A percentile compares a stretch with the other conserved stretches of the same genome.
phyloP scores from a whole-genome alignment of 169 alveolate genomes.

The Eimeria sp. region DNA sequence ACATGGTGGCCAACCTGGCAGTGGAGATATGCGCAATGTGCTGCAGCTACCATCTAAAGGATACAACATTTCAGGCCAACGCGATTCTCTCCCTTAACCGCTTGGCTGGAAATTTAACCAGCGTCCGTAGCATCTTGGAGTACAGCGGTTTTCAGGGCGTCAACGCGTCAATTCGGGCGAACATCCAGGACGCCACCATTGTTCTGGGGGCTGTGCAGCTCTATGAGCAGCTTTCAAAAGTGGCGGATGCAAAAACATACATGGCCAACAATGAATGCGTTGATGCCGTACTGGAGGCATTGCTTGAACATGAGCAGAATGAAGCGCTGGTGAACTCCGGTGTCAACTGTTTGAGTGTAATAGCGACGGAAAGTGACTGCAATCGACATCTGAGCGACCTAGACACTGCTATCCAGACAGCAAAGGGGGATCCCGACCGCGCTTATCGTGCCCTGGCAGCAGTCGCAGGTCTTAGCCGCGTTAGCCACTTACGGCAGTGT shows the following conservation, averaged over 20 bases:
- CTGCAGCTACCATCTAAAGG: conserved; percentile 93
- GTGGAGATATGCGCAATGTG: conserved; percentile 95
- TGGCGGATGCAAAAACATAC: conserved; percentile 88
- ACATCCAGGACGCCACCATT: conserved; percentile 88
- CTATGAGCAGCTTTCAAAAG: conserved; percentile 76
- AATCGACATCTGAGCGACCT: conserved; percentile 89
- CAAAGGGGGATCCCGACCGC: conserved; percentile 90
- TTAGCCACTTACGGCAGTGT: conserved; percentile 87
- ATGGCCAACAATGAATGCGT: conserved; percentile 91
- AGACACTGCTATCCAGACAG: conserved; percentile 86
- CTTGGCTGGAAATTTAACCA: conserved; percentile 90
- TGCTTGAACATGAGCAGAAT: conserved; percentile 93
- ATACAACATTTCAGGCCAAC: conserved; percentile 90
- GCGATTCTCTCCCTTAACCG: conserved; percentile 91
- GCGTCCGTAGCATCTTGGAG: conserved; percentile 91
- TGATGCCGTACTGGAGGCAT: conserved; percentile 91
- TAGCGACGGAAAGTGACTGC: conserved; percentile 94
- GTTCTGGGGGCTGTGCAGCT: conserved; percentile 92
- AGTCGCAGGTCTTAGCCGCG: conserved; percentile 93
- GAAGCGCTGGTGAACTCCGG: conserved; percentile 92
- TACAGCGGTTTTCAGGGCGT: conserved; percentile 95
- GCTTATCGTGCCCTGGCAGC: conserved; percentile 94
- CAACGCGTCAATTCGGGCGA: conserved; percentile 89
- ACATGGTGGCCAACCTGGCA: conserved; percentile 91
- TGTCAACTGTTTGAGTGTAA: conserved; percentile 90